These are phyloP conservation scores for Willaertia magna DNA, from an alignment of 208 protist genomes.

Conservation along the genomic window DNA sequence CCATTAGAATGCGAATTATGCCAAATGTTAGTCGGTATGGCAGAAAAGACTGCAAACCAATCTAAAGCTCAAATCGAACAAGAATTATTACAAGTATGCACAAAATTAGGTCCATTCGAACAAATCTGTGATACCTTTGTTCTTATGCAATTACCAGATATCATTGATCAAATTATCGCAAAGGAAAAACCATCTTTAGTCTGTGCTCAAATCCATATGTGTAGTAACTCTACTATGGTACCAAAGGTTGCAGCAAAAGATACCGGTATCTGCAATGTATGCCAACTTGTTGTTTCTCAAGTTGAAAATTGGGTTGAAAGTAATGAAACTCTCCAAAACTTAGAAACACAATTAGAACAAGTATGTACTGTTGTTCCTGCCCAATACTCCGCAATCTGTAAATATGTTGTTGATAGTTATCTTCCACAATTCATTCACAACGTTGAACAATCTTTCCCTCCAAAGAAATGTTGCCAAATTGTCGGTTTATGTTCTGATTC, in stretches of 20 bases:
- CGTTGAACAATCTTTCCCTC: neutral
- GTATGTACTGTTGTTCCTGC: neutral
- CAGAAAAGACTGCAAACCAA: neutral
- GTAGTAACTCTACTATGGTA: neutral
- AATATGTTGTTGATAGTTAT: neutral
- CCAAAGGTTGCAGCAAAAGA: neutral
- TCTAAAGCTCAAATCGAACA: slow-evolving; percentile 6
- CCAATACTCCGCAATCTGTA: neutral
- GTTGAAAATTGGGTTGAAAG: neutral
- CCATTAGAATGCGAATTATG: neutral
- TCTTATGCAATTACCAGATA: neutral
- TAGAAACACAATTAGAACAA: neutral
- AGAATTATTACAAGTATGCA: neutral
- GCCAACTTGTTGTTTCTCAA: neutral
- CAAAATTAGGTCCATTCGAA: neutral
- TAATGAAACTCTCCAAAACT: neutral
- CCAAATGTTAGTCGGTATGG: neutral
- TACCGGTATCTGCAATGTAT: neutral
- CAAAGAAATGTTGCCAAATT: neutral
- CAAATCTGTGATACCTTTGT: neutral
- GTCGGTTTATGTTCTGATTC: neutral
- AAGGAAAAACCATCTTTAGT: neutral
- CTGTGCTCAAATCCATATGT: neutral
- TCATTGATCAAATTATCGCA: neutral
- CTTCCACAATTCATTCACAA: neutral